Conservation (phyloP, 2,329 filamentous ascomycete genomes). For the Fusarium globosum region DNA sequence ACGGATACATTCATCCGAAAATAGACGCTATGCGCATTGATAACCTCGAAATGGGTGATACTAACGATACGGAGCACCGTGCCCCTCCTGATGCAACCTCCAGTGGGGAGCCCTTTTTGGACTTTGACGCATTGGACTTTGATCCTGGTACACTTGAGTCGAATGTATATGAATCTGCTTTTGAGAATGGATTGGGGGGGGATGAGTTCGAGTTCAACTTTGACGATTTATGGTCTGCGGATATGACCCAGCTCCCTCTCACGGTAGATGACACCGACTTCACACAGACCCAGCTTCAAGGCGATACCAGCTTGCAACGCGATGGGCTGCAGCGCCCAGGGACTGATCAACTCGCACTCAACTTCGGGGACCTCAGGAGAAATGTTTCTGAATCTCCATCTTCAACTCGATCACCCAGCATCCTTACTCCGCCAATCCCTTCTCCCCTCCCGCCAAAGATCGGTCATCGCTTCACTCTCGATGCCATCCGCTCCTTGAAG, state of each 20-base stretch:
- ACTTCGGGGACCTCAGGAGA: background rate
- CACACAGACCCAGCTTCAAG: background rate
- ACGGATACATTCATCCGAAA: constrained; percentile 9
- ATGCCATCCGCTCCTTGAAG: constrained; percentile 66
- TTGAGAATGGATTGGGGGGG: background rate
- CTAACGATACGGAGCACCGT: background rate
- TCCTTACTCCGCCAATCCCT: background rate
- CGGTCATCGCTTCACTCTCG: constrained; percentile 27
- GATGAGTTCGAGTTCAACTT: background rate
- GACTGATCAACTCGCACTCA: background rate
- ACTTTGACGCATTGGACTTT: background rate
- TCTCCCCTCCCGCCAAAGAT: constrained; percentile 19
- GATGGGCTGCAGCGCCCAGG: background rate
- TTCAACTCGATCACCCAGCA: background rate
- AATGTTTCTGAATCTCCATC: background rate
- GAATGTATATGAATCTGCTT: background rate
- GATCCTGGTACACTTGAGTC: background rate
- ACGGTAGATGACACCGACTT: background rate
- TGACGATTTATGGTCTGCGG: background rate
- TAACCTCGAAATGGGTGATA: background rate
- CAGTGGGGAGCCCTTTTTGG: background rate
- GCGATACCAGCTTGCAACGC: background rate
- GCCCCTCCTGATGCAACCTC: background rate
- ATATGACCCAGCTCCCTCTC: background rate
- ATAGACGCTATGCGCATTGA: background rate